phyloP scores from a whole-genome alignment of 1,284 basidiomycete genomes.

The Meripilus lineatus region DNA sequence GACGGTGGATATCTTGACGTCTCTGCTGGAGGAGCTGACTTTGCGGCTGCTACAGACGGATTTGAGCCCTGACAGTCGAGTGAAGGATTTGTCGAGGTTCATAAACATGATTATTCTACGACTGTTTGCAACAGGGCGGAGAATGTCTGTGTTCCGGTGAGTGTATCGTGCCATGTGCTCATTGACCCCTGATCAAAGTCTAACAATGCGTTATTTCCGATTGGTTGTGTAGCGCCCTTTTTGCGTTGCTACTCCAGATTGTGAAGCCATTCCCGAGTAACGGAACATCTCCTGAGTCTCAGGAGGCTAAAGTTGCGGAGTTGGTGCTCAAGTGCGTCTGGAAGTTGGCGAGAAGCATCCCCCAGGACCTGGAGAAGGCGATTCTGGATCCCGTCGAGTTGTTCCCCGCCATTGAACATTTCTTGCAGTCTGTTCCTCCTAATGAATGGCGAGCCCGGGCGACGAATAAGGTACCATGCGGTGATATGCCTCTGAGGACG shows the following conservation, averaged over 20 bases:
- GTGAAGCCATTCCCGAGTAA: constrained; percentile 81
- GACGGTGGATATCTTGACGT: constrained; percentile 74
- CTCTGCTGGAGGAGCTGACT: constrained; percentile 83
- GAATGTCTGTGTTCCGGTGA: constrained; percentile 90
- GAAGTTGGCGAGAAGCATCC: constrained; percentile 95
- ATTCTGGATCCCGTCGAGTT: constrained; percentile 84
- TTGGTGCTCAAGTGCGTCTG: constrained; percentile 97
- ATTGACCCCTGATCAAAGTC: constrained; percentile 1
- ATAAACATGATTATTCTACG: constrained; percentile 98
- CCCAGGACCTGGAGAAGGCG: constrained; percentile 81
- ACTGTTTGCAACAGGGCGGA: constrained; percentile 85
- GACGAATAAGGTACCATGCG: constrained; percentile 87
- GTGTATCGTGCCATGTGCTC: constrained; percentile 23
- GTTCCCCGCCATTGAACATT: constrained; percentile 92
- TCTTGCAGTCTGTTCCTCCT: constrained; percentile 89
- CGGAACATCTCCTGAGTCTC: constrained; percentile 62
- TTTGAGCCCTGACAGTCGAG: constrained; percentile 67
- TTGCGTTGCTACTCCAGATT: constrained; percentile 82
- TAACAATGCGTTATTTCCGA: constrained; percentile 19
- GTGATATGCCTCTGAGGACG: constrained; percentile 95
- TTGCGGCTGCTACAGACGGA: constrained; percentile 89
- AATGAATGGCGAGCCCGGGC: constrained; percentile 94
- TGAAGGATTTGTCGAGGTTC: constrained; percentile 89
- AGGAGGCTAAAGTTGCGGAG: constrained; percentile 90
- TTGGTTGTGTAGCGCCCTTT: constrained; percentile 54